Conservation (phyloP, 1,284 basidiomycete genomes). For the Rugosomyces carneus region DNA sequence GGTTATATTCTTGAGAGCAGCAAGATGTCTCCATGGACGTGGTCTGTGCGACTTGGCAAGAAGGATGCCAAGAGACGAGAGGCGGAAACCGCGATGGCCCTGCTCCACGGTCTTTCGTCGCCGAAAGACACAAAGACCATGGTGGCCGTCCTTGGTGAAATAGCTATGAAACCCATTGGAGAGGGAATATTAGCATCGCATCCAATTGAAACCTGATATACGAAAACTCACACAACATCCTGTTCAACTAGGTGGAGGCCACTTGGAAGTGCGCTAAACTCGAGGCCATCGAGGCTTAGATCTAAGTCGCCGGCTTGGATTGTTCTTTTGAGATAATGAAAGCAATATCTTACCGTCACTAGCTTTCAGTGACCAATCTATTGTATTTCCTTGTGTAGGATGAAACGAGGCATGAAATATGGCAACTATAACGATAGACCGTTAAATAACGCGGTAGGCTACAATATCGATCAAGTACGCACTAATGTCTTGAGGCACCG, state of each 20-base stretch:
- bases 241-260: conserved; percentile 74
- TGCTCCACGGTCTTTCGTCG: conserved; percentile 58
- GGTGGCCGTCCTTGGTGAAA: conserved; percentile 62
- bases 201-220: too few species aligned
- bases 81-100: conserved; percentile 70
- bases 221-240: conserved; percentile 59
- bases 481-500: conserved; percentile 46
- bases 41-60: conserved; percentile 57
- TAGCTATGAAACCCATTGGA: too few species aligned
- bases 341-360: conserved; percentile 44
- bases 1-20: conserved; percentile 51
- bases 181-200: too few species aligned
- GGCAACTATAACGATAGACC: conserved; percentile 43
- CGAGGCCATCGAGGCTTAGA: conserved; percentile 59
- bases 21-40: conserved; percentile 65
- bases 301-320: conserved; percentile 35
- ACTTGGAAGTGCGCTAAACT: conserved; percentile 74
- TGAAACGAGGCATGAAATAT: conserved; percentile 81
- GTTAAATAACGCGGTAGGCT: background rate
- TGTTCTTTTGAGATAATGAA: background rate
- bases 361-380: conserved; percentile 70
- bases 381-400: conserved; percentile 67
- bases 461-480: conserved; percentile 1
- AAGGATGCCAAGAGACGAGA: conserved; percentile 72
- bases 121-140: conserved; percentile 67